A percentile compares a stretch with the other conserved stretches of the same genome.
Conservation (phyloP, 495 filamentous ascomycete species). For the Poronia punctata region DNA sequence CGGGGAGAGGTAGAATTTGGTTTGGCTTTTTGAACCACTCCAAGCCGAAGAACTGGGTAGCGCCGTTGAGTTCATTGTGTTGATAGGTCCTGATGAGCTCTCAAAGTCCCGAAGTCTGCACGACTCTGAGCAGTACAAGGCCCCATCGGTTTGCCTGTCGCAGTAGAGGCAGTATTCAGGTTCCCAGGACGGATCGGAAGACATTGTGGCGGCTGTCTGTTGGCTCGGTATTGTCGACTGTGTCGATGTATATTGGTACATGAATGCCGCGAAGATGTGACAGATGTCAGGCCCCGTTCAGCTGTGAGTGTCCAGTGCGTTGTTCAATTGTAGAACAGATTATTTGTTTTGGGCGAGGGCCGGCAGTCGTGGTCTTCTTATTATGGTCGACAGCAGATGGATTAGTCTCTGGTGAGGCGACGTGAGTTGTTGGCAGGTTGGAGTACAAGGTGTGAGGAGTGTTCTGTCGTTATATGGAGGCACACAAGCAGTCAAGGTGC, state of each 20-base stretch:
- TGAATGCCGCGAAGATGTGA: conserved; percentile 3
- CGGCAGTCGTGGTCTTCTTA: not conserved
- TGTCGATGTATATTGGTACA: conserved; percentile 10
- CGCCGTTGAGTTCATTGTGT: conserved; percentile 50
- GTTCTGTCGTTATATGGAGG: conserved; percentile 14
- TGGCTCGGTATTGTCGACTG: conserved; percentile 3
- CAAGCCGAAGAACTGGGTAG: conserved; percentile 38
- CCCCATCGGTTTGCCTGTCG: conserved; percentile 76
- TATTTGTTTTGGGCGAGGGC: not conserved
- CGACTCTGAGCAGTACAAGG: conserved; percentile 86
- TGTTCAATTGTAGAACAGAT: not conserved
- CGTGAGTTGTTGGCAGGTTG: not conserved
- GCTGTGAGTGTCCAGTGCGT: not conserved
- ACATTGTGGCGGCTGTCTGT: conserved; percentile 33
- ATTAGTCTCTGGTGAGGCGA: not conserved
- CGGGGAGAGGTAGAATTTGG: conserved; percentile 61
- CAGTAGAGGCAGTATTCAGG: conserved; percentile 92
- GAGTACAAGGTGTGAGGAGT: too few relatives aligned
- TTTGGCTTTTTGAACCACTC: conserved; percentile 29
- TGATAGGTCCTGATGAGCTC: conserved; percentile 49
- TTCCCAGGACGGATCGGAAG: conserved; percentile 71
- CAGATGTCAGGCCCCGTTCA: too few relatives aligned
- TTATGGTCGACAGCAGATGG: not conserved
- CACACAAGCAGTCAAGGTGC: conserved; percentile 4
- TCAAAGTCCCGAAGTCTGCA: conserved; percentile 87